These are phyloP conservation scores for Oxyria digyna DNA, from an alignment of 148 eudicot genomes.

Conservation along the genomic window DNA sequence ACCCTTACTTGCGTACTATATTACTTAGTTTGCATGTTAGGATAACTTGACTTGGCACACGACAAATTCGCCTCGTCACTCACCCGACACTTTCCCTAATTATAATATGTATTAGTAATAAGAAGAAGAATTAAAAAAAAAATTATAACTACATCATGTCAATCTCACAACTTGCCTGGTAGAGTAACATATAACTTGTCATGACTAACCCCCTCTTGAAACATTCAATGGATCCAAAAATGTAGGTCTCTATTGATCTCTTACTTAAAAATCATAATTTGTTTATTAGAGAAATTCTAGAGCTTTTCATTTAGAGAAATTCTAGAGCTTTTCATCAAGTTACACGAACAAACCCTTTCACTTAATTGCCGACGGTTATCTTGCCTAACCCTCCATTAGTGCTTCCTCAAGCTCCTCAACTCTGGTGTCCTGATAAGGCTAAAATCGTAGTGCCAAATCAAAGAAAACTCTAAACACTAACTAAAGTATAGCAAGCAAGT, in stretches of 20 bases:
- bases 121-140: too few species aligned
- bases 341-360: conserved; percentile 47
- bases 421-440: conserved; percentile 27
- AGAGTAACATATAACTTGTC: background rate
- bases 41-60: too few species aligned
- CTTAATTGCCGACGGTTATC: conserved; percentile 88
- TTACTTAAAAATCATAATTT: background rate
- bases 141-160: background rate
- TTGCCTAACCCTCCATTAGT: conserved; percentile 94
- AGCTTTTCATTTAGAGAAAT: background rate
- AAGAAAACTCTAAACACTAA: too few species aligned
- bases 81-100: too few species aligned
- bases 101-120: too few species aligned
- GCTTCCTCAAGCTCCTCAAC: conserved; percentile 98
- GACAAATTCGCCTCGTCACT: too few species aligned
- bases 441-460: too few species aligned
- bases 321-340: background rate
- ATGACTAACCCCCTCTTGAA: background rate
- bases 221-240: background rate
- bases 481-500: too few species aligned
- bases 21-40: too few species aligned
- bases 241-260: background rate
- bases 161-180: background rate
- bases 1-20: too few species aligned
- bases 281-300: too few species aligned